A percentile compares a stretch with the other conserved stretches of the same genome.
Evolutionary conservation across 257 asterid genomes (phyloP).

Genomic region (Mitragyna speciosa): DNA sequence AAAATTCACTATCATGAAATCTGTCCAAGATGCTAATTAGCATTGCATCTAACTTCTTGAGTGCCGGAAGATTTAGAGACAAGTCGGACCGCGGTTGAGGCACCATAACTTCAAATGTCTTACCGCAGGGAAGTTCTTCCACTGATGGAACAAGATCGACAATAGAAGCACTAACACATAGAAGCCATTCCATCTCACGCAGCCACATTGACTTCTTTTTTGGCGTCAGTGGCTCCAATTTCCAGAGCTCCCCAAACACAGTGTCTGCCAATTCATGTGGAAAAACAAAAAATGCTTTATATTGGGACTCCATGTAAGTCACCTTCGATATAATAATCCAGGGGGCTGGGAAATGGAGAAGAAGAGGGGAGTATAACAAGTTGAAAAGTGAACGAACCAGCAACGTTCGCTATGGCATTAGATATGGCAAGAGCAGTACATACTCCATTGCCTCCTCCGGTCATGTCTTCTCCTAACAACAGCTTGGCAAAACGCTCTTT

Average conservation of each 20-base stretch:
- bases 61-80: slow-evolving; percentile 78
- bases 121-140: slow-evolving; percentile 77
- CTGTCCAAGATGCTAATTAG: slow-evolving; percentile 73
- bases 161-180: slow-evolving; percentile 82
- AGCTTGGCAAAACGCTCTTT: slow-evolving; percentile 81
- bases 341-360: too few relatives aligned
- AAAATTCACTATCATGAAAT: slow-evolving; percentile 66
- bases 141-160: slow-evolving; percentile 86
- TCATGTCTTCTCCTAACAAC: slow-evolving; percentile 93
- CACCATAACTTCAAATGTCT: slow-evolving; percentile 79
- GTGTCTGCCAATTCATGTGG: slow-evolving; percentile 45
- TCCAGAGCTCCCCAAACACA: slow-evolving; percentile 90
- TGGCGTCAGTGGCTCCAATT: slow-evolving; percentile 68
- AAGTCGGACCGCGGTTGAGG: slow-evolving; percentile 75
- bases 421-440: slow-evolving; percentile 89
- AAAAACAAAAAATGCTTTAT: slow-evolving; percentile 5
- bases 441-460: slow-evolving; percentile 96
- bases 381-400: slow-evolving; percentile 50
- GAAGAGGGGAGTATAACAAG: not conserved
- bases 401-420: slow-evolving; percentile 85
- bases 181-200: slow-evolving; percentile 90
- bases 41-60: slow-evolving; percentile 76
- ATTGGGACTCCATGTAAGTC: not conserved
- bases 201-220: slow-evolving; percentile 66
- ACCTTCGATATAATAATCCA: not conserved